Evolutionary conservation across 345 rosid species (phyloP), one percentile per base, ranked within the genome.

Genomic region (Brassica juncea): DNA sequence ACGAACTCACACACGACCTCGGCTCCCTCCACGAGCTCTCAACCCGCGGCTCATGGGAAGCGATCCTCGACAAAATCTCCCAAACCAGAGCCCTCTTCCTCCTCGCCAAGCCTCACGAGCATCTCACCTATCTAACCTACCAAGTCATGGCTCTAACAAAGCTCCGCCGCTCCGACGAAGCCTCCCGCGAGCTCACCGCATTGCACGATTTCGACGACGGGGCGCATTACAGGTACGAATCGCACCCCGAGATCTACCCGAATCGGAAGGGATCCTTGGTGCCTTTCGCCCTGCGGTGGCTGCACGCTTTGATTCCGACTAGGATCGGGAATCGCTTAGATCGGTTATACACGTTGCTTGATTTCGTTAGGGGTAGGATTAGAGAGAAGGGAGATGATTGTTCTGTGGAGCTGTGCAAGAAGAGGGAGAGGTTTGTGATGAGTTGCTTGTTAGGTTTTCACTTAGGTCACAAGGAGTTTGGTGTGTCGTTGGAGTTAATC

Each of bases 221-320:
- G 34, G 80, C 84, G 80, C 90, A 81, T 63, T 93, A 95, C 75
- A 80, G 75, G 69, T 95, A 91, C 78, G 94, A 93, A 68, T 83
- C 97, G 6, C 88, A 88, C 75, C 99, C 98, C 4, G 81, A 86
- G 37, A 67, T 87, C 30, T 93, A 93, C 83, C 89, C 88, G 0
- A 84, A 83, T 76, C 87, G 94, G 49, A 77, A 79, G 2, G 99
- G 99, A 12, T 95, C 99, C 28, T 90, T 95, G 97, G 89, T 93
- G 15, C 99, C 99, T 32, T 95, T 95, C 87, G 76, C 86, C 31
- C 86, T 95, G 21, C 92, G 98, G 54, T 95, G 94, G 94, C 85
- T 95, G 54, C 84, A 90, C 39, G 92, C 94, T 32, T 75, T 92
- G 59, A 60, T 92, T 12, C 98, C 94, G 0, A 76, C 84, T 11